Conservation (phyloP, 1,139 yeast genomes). For the Lodderomyces metapsilosis region DNA sequence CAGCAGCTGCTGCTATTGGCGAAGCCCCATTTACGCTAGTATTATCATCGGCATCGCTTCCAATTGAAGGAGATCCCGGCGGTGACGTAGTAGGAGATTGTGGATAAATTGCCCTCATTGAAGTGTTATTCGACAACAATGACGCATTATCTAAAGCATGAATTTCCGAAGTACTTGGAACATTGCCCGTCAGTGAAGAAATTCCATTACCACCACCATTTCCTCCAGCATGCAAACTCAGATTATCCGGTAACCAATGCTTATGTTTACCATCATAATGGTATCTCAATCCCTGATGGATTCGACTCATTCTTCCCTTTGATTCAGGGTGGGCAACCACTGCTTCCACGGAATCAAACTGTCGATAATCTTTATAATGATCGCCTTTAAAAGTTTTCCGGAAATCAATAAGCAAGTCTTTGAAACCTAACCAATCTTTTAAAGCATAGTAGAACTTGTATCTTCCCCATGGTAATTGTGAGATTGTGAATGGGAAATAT, state of each 20-base stretch:
- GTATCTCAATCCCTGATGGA: slow-evolving; percentile 82
- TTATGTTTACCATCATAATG: slow-evolving; percentile 74
- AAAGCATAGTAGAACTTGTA: slow-evolving; percentile 60
- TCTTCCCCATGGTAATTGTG: slow-evolving; percentile 66
- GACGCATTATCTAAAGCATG: slow-evolving; percentile 31
- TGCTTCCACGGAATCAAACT: slow-evolving; percentile 80
- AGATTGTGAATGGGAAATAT: slow-evolving; percentile 65
- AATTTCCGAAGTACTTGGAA: slow-evolving; percentile 31
- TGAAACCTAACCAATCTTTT: slow-evolving; percentile 72
- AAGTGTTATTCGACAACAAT: slow-evolving; percentile 31
- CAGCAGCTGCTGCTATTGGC: slow-evolving; percentile 14
- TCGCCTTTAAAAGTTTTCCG: slow-evolving; percentile 70
- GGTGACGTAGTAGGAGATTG: slow-evolving; percentile 30
- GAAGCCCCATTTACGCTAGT: slow-evolving; percentile 1
- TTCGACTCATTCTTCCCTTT: slow-evolving; percentile 64
- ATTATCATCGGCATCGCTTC: slow-evolving; percentile 8
- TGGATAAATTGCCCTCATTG: slow-evolving; percentile 33
- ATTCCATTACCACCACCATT: slow-evolving; percentile 1
- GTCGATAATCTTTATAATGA: slow-evolving; percentile 69
- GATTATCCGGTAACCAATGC: slow-evolving; percentile 70
- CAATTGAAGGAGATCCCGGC: slow-evolving; percentile 17
- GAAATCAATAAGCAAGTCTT: slow-evolving; percentile 78
- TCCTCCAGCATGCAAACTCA: slow-evolving; percentile 14
- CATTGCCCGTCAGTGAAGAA: not conserved
- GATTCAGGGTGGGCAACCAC: slow-evolving; percentile 68